Evolutionary conservation across 257 asterid genomes (phyloP), one percentile per base, ranked within the genome.

Genomic region (Fraxinus pennsylvanica): DNA sequence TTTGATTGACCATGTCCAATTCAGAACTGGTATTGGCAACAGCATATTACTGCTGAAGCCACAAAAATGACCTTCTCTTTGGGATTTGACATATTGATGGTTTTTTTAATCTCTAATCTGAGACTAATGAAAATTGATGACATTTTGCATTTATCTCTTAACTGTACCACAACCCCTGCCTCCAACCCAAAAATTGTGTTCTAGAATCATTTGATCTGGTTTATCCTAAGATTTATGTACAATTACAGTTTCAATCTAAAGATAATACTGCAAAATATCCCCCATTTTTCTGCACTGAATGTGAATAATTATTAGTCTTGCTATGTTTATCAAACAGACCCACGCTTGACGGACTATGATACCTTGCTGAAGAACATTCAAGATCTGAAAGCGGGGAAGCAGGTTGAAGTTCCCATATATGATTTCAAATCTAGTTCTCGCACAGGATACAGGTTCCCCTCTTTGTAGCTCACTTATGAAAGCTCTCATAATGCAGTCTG

Each of bases 351-450:
- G 69, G 99, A 96, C 90, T 96, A 96, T 70, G 95, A 96, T 17
- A 93, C 98, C 68, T 86, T 96, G 89, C 89, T 96, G 52, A 79
- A 88, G 81, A 96, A 96, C 81, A 90, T 96, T 80, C 87, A 90
- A n/a, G 99, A 93, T 79, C 87, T 96, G 75, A 93, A 86, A 88
- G 90, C 80, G 10, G 98, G 97, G 74, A 92, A 89, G 79, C 89
- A 75, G 54, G 92, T 79, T 81, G 94, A 90, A 69, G 90, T 93
- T 83, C 99, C 99, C n/a, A 81, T 96, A 82, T 96, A 96, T 80
- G 99, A 96, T 85, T 96, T 93, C 90, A 96, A 96, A 86, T 88
- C 97, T 87, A 96, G 99, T 82, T 89, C 97, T 19, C 97, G 97
- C 72, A 85, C 88, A 15, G 99, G 99, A 83, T 92, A 88, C 91